Evolutionary conservation across 179 eudicot genomes (phyloP), one percentile per base, ranked within the genome.

Genomic region (Spergularia azorica): DNA sequence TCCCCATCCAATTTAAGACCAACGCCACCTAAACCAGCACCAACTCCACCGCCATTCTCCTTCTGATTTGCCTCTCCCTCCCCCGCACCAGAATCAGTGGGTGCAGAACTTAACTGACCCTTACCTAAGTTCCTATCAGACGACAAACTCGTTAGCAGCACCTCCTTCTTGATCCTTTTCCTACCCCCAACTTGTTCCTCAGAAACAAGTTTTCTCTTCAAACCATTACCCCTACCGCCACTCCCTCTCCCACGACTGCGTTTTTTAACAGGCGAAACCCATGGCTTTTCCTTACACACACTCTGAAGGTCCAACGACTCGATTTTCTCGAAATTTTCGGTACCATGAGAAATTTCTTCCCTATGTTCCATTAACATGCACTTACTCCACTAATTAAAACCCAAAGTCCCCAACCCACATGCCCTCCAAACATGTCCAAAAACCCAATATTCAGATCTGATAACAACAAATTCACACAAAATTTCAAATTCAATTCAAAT

Each of bases 281-380:
- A 70, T 1, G 88, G 71, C 67, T 76, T 84, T 62, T 78, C 71
- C 63, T 77, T 73, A 75, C 86, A 89, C 56, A 84, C 64, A 70
- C 83, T 88, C 80, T 86, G 83, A 65, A 86, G 66, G 79, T 87
- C 96, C 84, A 93, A 76, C 50, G 89, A 86, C 83, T 83, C 81
- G 46, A 85, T 76, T 81, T 86, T 88, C 83, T 83, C 83, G 18
- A 77, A 84, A 82, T 58, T 86, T 72, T 83, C 88, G 80, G 72
- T 36, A 54, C 86, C 90, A 82, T 78, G 81, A 75, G 81, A 66
- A 80, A 83, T 85, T 74, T 79, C 87, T 77, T 50, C 81, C 61
- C 94, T 88, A 80, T 72, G 80, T 89, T 95, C 98, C 98, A 95
- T 95, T 89, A 84, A 90, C 91, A 89, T 87, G 83, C 76, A 84